These are phyloP conservation scores for Pseudonectria buxi DNA, from an alignment of 2,329 filamentous ascomycete species.

Conservation along the genomic window DNA sequence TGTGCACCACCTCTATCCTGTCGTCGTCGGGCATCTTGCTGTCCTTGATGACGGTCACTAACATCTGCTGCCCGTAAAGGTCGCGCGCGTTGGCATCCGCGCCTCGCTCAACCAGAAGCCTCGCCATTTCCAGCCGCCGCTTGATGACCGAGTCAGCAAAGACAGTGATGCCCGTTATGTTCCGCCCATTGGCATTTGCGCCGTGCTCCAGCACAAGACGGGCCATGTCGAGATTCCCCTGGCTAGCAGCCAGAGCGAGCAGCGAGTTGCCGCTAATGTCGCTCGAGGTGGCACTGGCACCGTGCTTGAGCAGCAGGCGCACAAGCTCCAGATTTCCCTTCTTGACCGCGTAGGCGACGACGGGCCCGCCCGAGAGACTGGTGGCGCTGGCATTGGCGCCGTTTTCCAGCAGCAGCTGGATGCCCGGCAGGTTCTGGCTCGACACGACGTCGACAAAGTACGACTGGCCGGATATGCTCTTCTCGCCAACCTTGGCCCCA, in stretches of 20 bases:
- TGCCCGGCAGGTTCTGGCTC: slow-evolving; percentile 18
- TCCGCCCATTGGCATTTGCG: slow-evolving; percentile 23
- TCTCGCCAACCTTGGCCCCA: slow-evolving; percentile 26
- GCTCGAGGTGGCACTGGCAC: slow-evolving; percentile 27
- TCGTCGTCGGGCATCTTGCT: slow-evolving; percentile 17
- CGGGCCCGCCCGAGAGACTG: slow-evolving; percentile 18
- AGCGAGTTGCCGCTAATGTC: slow-evolving; percentile 26
- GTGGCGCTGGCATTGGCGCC: slow-evolving; percentile 24
- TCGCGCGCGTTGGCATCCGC: slow-evolving; percentile 28
- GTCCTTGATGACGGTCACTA: slow-evolving; percentile 26
- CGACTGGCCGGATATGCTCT: slow-evolving; percentile 21
- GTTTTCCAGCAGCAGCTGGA: slow-evolving; percentile 23
- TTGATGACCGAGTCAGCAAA: slow-evolving; percentile 27
- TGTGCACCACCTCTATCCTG: slow-evolving; percentile 19
- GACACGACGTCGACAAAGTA: slow-evolving; percentile 25
- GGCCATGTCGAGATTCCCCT: slow-evolving; percentile 24
- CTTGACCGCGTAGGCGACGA: slow-evolving; percentile 23
- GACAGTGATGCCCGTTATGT: slow-evolving; percentile 25
- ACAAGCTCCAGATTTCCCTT: slow-evolving; percentile 23
- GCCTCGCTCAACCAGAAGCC: slow-evolving; percentile 27
- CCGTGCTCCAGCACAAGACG: slow-evolving; percentile 29
- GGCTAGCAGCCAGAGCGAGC: slow-evolving; percentile 22
- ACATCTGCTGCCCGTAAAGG: slow-evolving; percentile 23
- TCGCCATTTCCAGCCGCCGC: slow-evolving; percentile 25
- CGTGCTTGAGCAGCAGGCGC: slow-evolving; percentile 24